Evolutionary conservation across 1,284 basidiomycete species (phyloP).

Genomic region (Limonomyces culmigenus): DNA sequence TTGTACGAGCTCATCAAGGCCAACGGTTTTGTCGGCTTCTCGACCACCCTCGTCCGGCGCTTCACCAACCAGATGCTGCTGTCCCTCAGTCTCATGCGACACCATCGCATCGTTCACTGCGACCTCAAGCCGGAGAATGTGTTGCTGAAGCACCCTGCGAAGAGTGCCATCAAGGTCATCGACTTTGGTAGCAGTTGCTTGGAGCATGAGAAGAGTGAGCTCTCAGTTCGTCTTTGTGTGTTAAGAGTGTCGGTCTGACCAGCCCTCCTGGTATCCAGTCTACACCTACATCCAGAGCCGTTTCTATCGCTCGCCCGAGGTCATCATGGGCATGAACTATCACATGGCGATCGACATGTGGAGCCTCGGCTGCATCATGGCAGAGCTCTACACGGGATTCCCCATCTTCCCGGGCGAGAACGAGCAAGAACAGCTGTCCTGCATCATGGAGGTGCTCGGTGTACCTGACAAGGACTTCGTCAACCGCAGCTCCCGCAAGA

Average conservation of each 20-base stretch:
- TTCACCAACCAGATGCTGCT: constrained; percentile 94
- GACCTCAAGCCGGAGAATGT: constrained; percentile 99
- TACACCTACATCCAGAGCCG: constrained; percentile 96
- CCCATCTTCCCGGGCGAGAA: constrained; percentile 99
- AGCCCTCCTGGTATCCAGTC: constrained; percentile 36
- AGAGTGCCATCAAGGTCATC: constrained; percentile 96
- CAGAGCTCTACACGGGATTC: constrained; percentile 96
- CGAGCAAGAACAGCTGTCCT: constrained; percentile 95
- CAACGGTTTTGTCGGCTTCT: constrained; percentile 95
- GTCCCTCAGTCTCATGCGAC: constrained; percentile 84
- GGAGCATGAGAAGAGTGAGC: constrained; percentile 93
- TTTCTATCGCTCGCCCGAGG: constrained; percentile 93
- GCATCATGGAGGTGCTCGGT: constrained; percentile 99
- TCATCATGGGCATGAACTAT: constrained; percentile 87
- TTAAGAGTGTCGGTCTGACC: constrained; percentile 2
- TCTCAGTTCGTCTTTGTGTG: not conserved
- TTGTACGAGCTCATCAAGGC: constrained; percentile 99
- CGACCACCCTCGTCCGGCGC: constrained; percentile 84
- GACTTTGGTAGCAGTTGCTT: constrained; percentile 99
- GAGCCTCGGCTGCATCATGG: constrained; percentile 95
- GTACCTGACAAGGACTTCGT: constrained; percentile 90
- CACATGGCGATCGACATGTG: constrained; percentile 96
- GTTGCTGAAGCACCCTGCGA: constrained; percentile 83
- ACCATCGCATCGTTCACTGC: constrained; percentile 98
- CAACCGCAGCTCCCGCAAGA: constrained; percentile 85